Percentiles rank a stretch among this genome's conserved stretches.
These are phyloP conservation scores for Plasmodium knowlesi DNA, from an alignment of 169 alveolate species.

Conservation along the genomic window DNA sequence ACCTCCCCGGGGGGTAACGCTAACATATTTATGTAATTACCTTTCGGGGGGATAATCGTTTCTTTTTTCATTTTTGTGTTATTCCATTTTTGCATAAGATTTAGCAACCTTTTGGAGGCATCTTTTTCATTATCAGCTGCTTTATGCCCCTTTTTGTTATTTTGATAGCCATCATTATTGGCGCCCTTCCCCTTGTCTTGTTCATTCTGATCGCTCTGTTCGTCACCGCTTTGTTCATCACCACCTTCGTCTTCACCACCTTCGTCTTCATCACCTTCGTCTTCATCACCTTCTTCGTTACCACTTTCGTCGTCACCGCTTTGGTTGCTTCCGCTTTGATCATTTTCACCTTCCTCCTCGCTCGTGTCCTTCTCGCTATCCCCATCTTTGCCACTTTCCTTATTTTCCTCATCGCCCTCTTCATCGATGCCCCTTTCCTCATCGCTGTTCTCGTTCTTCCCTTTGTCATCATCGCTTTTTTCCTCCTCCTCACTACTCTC, in stretches of 20 bases:
- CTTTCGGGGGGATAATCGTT: not conserved
- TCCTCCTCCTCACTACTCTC: not conserved
- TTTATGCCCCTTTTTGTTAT: not conserved
- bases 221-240: not conserved
- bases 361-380: not conserved
- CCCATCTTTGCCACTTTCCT: not conserved
- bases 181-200: not conserved
- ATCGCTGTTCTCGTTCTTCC: not conserved
- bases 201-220: not conserved
- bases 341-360: not conserved
- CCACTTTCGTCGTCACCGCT: not conserved
- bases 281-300: not conserved
- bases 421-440: not conserved
- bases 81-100: conserved; percentile 27
- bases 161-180: not conserved
- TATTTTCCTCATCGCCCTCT: not conserved
- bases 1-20: not conserved
- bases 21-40: not conserved
- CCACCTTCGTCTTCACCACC: not conserved
- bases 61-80: conserved; percentile 15
- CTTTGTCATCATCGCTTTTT: not conserved
- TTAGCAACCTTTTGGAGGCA: conserved; percentile 2
- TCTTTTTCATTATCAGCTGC: conserved; percentile 16
- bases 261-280: not conserved
- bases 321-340: not conserved